A percentile compares a stretch with the other conserved stretches of the same genome.
Evolutionary conservation across 768 basidiomycete species (phyloP).

Genomic region (Tricholoma sp.): DNA sequence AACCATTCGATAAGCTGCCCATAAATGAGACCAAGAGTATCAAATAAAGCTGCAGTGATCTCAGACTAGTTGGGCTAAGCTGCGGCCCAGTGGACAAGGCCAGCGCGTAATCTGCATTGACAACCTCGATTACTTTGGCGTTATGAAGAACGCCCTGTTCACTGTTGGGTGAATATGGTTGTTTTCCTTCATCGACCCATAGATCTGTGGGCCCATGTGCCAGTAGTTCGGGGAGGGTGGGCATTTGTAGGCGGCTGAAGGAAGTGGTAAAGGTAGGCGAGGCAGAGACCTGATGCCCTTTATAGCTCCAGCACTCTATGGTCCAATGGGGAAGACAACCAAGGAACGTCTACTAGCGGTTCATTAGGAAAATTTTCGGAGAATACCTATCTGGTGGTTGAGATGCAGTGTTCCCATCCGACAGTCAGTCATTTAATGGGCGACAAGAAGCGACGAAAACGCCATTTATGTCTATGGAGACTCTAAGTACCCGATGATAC

Average conservation of each 20-base stretch:
- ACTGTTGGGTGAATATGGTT: background rate
- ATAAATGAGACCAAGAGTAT: slow-evolving; percentile 40
- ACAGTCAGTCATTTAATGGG: no score
- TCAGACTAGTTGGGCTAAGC: slow-evolving; percentile 30
- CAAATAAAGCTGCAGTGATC: slow-evolving; percentile 36
- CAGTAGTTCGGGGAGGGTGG: no score
- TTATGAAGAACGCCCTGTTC: slow-evolving; percentile 5
- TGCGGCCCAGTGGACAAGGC: slow-evolving; percentile 41
- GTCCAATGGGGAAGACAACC: no score
- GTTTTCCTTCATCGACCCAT: slow-evolving; percentile 8
- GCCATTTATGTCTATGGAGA: no score
- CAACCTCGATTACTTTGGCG: slow-evolving; percentile 21
- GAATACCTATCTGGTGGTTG: background rate
- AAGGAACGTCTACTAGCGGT: no score
- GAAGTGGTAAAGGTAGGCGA: slow-evolving; percentile 28
- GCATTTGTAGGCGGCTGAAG: slow-evolving; percentile 31
- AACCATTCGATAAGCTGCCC: slow-evolving; percentile 43
- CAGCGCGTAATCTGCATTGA: slow-evolving; percentile 39
- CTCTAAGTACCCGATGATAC: no score
- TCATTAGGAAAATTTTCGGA: background rate
- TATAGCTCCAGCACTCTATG: no score
- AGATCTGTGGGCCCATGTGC: slow-evolving; percentile 3
- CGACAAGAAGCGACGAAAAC: no score
- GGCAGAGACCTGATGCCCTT: no score
- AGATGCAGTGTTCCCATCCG: background rate